Conservation (phyloP, 192 early-diverging fungal genomes). For the Chytriomyces hyalinus region DNA sequence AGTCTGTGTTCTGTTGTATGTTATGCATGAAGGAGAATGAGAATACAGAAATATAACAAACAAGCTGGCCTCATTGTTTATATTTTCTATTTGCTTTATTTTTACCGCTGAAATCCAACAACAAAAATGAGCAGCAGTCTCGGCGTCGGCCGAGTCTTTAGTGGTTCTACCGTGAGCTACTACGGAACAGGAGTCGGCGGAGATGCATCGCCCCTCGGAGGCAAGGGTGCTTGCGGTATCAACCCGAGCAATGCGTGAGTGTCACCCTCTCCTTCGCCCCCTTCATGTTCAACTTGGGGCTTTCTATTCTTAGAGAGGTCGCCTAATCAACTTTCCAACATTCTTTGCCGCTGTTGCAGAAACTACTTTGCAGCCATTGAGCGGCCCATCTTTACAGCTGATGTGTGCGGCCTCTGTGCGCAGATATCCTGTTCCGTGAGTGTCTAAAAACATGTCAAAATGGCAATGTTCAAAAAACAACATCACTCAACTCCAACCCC, state of each 20-base stretch:
- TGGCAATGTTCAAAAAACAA: not conserved
- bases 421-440: conserved; percentile 24
- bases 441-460: not conserved
- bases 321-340: not conserved
- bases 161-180: conserved; percentile 9
- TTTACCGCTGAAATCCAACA: no score
- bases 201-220: conserved; percentile 18
- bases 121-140: not conserved
- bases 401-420: conserved; percentile 14
- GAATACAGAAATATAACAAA: no score
- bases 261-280: no score
- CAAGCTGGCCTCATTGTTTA: no score
- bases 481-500: not conserved
- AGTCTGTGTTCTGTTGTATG: no score
- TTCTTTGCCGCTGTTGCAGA: not conserved
- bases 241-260: conserved; percentile 4
- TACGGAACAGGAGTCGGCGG: conserved; percentile 17
- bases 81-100: no score
- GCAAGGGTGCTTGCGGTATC: conserved; percentile 15
- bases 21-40: no score
- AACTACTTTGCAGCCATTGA: conserved; percentile 31
- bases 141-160: not conserved
- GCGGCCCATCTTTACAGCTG: not conserved
- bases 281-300: not conserved
- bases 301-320: not conserved